Percentiles rank a stretch among this genome's conserved stretches.
Evolutionary conservation across 164 flowering plant species (phyloP).

Genomic region (Aristolochia californica): DNA sequence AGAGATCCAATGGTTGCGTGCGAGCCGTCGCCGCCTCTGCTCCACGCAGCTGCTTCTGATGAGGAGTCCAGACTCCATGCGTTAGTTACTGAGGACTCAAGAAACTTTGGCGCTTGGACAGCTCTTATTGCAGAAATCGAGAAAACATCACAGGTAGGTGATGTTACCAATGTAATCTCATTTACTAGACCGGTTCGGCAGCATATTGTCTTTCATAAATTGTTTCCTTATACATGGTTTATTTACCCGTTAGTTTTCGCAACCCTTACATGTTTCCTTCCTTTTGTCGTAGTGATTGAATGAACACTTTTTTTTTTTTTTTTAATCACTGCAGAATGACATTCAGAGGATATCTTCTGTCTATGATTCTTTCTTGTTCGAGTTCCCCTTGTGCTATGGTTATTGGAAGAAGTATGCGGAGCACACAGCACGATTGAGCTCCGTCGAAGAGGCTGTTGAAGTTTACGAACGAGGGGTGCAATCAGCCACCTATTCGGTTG

Average conservation of each 20-base stretch:
- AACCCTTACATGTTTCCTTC: neutral
- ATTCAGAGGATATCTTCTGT: constrained; percentile 39
- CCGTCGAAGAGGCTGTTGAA: constrained; percentile 44
- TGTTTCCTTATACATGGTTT: neutral
- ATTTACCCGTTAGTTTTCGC: neutral
- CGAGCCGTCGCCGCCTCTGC: too few relatives aligned
- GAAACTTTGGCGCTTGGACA: constrained; percentile 51
- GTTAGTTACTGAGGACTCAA: too few relatives aligned
- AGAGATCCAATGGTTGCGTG: too few relatives aligned
- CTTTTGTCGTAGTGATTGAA: constrained; percentile 4
- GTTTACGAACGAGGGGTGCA: constrained; percentile 69
- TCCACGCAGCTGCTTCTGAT: too few relatives aligned
- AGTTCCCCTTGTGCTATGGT: constrained; percentile 83
- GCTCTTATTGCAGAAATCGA: constrained; percentile 46
- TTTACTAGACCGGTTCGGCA: too few relatives aligned
- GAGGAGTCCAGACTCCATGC: too few relatives aligned
- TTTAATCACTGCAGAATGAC: constrained; percentile 51
- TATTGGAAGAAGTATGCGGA: constrained; percentile 89
- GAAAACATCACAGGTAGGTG: constrained; percentile 36
- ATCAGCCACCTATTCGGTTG: constrained; percentile 62
- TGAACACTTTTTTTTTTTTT: constrained; percentile 1
- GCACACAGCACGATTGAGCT: constrained; percentile 49
- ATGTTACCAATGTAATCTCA: neutral
- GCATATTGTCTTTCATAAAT: neutral
- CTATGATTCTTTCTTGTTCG: constrained; percentile 67